Conservation (phyloP, 2,329 filamentous ascomycete genomes). For the Fusarium musae region DNA sequence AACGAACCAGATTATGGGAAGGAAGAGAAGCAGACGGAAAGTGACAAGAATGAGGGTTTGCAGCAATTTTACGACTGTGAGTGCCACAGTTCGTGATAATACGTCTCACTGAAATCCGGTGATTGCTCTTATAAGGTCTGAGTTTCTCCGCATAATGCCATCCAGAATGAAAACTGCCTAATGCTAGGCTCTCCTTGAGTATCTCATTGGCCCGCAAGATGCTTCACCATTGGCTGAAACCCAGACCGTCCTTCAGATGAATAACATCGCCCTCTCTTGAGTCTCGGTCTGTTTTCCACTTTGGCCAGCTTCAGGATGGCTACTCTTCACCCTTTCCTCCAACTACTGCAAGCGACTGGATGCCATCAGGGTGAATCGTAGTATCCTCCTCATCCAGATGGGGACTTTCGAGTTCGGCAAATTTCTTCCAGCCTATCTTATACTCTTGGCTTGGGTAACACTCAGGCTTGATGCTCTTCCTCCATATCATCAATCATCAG, state of each 20-base stretch:
- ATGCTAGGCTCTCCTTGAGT: fast-evolving
- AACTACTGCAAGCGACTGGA: fast-evolving
- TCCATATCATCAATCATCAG: fast-evolving
- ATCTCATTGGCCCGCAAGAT: too few relatives aligned
- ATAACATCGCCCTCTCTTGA: too few relatives aligned
- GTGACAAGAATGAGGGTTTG: fast-evolving
- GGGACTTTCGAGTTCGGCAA: fast-evolving
- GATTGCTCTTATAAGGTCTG: too few relatives aligned
- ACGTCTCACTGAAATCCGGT: too few relatives aligned
- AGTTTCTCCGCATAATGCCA: too few relatives aligned
- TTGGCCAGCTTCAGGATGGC: background rate
- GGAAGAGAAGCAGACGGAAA: too few relatives aligned
- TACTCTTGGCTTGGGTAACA: fast-evolving
- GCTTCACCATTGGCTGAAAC: too few relatives aligned
- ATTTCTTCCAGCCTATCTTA: fast-evolving
- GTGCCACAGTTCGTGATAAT: too few relatives aligned
- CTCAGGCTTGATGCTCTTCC: fast-evolving
- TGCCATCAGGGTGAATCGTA: fast-evolving
- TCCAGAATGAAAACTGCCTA: fast-evolving
- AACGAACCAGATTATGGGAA: too few relatives aligned
- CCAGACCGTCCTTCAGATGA: too few relatives aligned
- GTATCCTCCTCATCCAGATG: fast-evolving
- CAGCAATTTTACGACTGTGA: too few relatives aligned
- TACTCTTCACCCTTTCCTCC: background rate
- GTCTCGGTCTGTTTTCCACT: background rate